Percentiles rank a stretch among this genome's conserved stretches.
These are phyloP conservation scores for Ophiostoma montium DNA, from an alignment of 2,329 filamentous ascomycete genomes.

Conservation along the genomic window DNA sequence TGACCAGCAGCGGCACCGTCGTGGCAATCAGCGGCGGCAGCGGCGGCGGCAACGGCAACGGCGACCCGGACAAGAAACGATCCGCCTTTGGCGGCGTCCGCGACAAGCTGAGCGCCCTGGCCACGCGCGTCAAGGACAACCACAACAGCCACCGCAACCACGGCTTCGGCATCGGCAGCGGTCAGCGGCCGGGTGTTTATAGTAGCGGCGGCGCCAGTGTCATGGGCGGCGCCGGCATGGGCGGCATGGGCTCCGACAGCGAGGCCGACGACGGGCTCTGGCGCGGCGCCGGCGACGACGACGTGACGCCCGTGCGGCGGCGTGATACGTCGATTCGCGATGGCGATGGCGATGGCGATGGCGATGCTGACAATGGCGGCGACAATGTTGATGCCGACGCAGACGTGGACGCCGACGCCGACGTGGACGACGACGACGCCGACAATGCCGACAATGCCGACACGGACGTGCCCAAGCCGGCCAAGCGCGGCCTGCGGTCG, in stretches of 20 bases:
- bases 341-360: background rate
- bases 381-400: background rate
- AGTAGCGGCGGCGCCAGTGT: too few relatives aligned
- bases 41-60: conserved; percentile 10
- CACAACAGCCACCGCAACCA: background rate
- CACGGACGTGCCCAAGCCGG: conserved; percentile 9
- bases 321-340: background rate
- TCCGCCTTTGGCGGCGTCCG: conserved; percentile 13
- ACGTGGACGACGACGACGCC: background rate
- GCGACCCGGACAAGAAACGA: conserved; percentile 11
- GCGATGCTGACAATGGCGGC: background rate
- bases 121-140: conserved; percentile 16
- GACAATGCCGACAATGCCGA: conserved; percentile 1
- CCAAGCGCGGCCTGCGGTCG: background rate
- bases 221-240: too few relatives aligned
- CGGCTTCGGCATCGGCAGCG: background rate
- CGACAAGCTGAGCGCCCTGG: conserved; percentile 16
- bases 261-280: background rate
- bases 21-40: conserved; percentile 8
- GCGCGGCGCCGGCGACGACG: background rate
- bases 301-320: conserved; percentile 6
- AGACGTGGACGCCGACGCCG: background rate
- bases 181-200: background rate
- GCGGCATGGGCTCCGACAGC: background rate
- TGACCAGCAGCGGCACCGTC: too few relatives aligned